Base-by-base conservation (phyloP, 2,329 filamentous ascomycete genomes). In the Kalmusia sp. region DNA sequence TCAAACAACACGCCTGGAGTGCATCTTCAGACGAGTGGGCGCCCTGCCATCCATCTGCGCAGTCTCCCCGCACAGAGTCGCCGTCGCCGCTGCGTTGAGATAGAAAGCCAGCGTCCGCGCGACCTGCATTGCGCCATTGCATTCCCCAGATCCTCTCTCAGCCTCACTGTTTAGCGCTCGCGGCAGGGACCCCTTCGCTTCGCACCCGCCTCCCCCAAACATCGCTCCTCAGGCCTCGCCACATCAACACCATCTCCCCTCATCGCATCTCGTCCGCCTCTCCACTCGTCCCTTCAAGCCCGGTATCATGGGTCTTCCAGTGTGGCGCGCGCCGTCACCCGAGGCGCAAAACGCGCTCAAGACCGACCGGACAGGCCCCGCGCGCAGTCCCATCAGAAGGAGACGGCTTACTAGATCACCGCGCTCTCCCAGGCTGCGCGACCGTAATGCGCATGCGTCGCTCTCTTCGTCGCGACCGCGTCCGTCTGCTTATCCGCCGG, bases 261-360 rank as follows among this genome's bases (percentile, higher is more conserved):
- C 45, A 35, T 33, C 39, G 21, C 52, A 44, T 53, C 52, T 44
- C 61, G 55, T 33, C 57, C 43, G 31, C 33, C 41, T 35, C 55
- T 58, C 57, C 53, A 47, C 30, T 52, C 47, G 41, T 44, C 43
- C 12, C 40, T 49, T 37, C 24, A 56, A 52, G 57, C 59, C 65
- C 27, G 46, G 58, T 64, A 55, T 33, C 49, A 82, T 82, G 79
- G 80, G 80, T 63, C 76, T 82, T 64, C 80, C 79, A 57, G 79
- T 86, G 73, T 87, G 79, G 77, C 79, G 78, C 69, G 80, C 82
- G 66, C 82, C 82, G 46, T 76, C 78, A 34, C 76, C 79, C 41
- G 73, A 78, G 54, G 75, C 77, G 51, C 69, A 72, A 21, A 72
- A 76, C 52, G 69, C 76, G 48, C 67, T 76, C 57, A 85, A 84